phyloP scores from a whole-genome alignment of 768 basidiomycete species.

The Psilocybe azurescens region DNA sequence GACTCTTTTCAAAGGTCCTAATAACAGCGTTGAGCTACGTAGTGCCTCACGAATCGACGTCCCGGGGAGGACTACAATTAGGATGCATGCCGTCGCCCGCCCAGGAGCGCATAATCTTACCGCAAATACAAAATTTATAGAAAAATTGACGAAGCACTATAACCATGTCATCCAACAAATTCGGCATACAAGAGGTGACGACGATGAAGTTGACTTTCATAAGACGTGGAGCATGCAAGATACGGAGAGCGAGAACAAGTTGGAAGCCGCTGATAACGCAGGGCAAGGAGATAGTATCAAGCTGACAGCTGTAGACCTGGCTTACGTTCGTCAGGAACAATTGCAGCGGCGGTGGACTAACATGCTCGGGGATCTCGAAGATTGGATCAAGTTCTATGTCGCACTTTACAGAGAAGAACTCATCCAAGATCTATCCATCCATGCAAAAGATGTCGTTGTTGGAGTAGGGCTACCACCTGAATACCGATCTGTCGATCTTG shows the following conservation, averaged over 20 bases:
- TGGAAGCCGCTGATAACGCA: no score
- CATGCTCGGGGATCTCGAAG: background rate
- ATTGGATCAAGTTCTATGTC: conserved; percentile 6
- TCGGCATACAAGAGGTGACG: no score
- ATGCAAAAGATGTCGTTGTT: background rate
- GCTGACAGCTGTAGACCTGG: conserved; percentile 1
- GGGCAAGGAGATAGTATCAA: no score
- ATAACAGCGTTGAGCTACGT: conserved; percentile 2
- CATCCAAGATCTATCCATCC: background rate
- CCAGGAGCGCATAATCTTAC: conserved; percentile 8
- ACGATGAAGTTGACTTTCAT: background rate
- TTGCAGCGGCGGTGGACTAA: conserved; percentile 6
- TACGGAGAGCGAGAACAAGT: no score
- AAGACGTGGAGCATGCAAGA: conserved; percentile 3
- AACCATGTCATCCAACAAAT: background rate
- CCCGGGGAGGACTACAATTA: background rate
- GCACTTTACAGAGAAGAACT: conserved; percentile 8
- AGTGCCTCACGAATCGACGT: background rate
- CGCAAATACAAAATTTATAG: conserved; percentile 6
- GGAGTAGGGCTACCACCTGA: background rate
- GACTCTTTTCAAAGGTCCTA: background rate
- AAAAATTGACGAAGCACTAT: conserved; percentile 6
- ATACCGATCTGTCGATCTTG: background rate
- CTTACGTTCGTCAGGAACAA: conserved; percentile 8
- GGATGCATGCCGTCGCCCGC: background rate